phyloP scores from a whole-genome alignment of 202 grass and related monocot species.

The Bolboschoenoplectus hybrid region DNA sequence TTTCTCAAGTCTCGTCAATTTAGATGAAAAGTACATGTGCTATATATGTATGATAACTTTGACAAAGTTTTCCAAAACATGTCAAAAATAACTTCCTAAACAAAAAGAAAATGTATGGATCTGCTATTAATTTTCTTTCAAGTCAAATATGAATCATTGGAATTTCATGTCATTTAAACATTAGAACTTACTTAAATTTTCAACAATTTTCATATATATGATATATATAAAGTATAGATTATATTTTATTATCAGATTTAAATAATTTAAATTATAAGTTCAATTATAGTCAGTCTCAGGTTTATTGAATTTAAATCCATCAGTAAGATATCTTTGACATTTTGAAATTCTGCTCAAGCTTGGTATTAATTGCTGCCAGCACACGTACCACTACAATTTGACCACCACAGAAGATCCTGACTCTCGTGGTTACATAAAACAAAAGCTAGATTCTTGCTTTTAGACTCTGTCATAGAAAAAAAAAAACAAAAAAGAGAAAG shows the following conservation, averaged over 20 bases:
- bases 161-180: no score
- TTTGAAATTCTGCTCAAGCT: not conserved
- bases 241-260: no score
- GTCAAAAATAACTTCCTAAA: no score
- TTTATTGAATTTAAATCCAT: no score
- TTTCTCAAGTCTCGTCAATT: not conserved
- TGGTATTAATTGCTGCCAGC: not conserved
- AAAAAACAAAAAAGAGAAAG: not conserved
- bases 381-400: not conserved
- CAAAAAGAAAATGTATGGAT: no score
- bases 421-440: constrained; percentile 19
- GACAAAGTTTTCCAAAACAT: no score
- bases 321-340: no score
- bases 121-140: not conserved
- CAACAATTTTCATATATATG: not conserved
- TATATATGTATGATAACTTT: not conserved
- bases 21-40: not conserved
- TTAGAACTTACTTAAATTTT: no score
- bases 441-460: constrained; percentile 34
- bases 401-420: not conserved
- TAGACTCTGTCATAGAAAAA: not conserved
- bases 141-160: no score
- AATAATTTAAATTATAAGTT: not conserved
- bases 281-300: not conserved
- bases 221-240: not conserved